A percentile compares a stretch with the other conserved stretches of the same genome.
phyloP scores from a whole-genome alignment of 148 eudicot genomes.

The Diospyros lotus region DNA sequence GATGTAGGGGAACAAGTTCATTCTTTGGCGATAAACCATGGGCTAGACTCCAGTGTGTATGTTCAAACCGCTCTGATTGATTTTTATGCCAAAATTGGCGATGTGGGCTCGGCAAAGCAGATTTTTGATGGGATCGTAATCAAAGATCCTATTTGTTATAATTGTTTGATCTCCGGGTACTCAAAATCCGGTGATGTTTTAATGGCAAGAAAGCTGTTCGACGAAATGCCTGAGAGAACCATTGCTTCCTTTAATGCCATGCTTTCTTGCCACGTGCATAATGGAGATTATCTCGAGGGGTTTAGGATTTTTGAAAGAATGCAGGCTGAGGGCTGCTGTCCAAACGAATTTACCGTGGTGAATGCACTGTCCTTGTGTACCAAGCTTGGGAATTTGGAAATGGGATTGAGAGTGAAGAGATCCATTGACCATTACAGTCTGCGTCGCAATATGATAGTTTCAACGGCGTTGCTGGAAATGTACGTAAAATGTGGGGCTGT shows the following conservation, averaged over 20 bases:
- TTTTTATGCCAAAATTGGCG: constrained; percentile 50
- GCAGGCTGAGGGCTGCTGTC: constrained; percentile 30
- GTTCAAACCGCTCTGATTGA: constrained; percentile 47
- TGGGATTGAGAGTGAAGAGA: constrained; percentile 40
- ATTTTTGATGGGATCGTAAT: constrained; percentile 45
- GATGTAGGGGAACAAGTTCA: constrained; percentile 54
- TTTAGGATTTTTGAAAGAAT: constrained; percentile 49
- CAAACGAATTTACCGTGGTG: constrained; percentile 46
- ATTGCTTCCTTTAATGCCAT: constrained; percentile 60
- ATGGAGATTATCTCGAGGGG: constrained; percentile 43
- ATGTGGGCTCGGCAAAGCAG: constrained; percentile 35
- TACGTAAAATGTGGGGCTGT: constrained; percentile 58
- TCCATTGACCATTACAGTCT: constrained; percentile 40
- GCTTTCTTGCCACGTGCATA: constrained; percentile 44
- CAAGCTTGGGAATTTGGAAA: constrained; percentile 39
- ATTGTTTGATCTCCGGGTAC: constrained; percentile 49
- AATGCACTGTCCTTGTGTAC: constrained; percentile 51
- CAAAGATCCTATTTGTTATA: constrained; percentile 43
- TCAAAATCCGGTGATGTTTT: constrained; percentile 36
- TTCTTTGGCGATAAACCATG: constrained; percentile 34
- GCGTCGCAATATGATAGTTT: constrained; percentile 42
- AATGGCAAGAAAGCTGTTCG: constrained; percentile 45
- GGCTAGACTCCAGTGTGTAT: constrained; percentile 43
- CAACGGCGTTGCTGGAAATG: constrained; percentile 63
- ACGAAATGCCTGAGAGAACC: constrained; percentile 48